Conservation (phyloP, 495 filamentous ascomycete species). For the Glutinoglossum americanum region DNA sequence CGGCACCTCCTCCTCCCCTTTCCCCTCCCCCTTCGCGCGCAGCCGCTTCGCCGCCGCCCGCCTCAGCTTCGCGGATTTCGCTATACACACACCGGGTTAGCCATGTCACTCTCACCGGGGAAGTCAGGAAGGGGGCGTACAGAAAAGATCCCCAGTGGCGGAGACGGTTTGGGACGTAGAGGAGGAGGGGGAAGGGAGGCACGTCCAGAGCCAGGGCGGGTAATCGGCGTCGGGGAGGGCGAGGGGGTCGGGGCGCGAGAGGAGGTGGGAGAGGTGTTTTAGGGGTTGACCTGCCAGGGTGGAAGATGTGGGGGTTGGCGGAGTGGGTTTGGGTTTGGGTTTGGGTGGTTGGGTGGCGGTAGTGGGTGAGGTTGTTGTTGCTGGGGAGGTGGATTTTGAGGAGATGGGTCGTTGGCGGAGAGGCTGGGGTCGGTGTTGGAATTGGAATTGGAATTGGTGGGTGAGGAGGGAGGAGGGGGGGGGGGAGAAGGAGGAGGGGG, state of each 20-base stretch:
- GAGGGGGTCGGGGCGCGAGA: slow-evolving; percentile 46
- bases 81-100: slow-evolving; percentile 17
- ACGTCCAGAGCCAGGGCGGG: slow-evolving; percentile 74
- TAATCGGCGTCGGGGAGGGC: slow-evolving; percentile 71
- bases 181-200: slow-evolving; percentile 31
- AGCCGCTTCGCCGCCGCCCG: slow-evolving; percentile 36
- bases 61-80: slow-evolving; percentile 62
- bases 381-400: no score
- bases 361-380: no score
- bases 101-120: no score
- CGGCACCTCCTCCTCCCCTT: slow-evolving; percentile 52
- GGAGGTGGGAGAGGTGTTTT: slow-evolving; percentile 71
- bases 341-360: no score
- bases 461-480: no score
- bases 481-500: no score
- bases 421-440: no score
- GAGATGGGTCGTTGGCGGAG: no score
- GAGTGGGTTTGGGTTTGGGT: no score
- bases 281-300: slow-evolving; percentile 51
- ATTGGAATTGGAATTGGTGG: no score
- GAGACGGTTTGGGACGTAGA: slow-evolving; percentile 23
- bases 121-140: no score
- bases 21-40: slow-evolving; percentile 41
- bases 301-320: slow-evolving; percentile 9
- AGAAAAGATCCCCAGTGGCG: slow-evolving; percentile 42